These are phyloP conservation scores for Neospermospora avenae DNA, from an alignment of 2,329 filamentous ascomycete species.

Conservation along the genomic window DNA sequence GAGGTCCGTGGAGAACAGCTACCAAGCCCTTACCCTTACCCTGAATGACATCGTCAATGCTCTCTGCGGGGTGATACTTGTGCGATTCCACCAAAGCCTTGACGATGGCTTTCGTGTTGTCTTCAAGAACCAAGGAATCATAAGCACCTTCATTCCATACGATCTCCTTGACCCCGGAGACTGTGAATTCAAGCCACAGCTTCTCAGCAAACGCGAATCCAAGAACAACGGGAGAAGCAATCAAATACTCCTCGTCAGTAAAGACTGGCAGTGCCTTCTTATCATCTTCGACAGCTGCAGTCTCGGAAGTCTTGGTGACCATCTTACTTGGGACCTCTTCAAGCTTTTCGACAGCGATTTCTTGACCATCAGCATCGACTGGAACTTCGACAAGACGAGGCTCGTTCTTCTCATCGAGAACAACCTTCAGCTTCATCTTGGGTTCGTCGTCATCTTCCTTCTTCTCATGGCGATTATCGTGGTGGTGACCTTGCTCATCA, in stretches of 20 bases:
- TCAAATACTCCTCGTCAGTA: slow-evolving; percentile 78
- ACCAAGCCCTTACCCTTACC: slow-evolving; percentile 87
- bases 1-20: slow-evolving; percentile 76
- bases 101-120: slow-evolving; percentile 62
- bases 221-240: slow-evolving; percentile 79
- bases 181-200: slow-evolving; percentile 82
- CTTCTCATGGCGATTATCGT: slow-evolving; percentile 23
- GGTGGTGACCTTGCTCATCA: slow-evolving; percentile 28
- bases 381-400: slow-evolving; percentile 51
- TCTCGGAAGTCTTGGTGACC: slow-evolving; percentile 24
- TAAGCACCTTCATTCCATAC: slow-evolving; percentile 83
- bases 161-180: slow-evolving; percentile 76
- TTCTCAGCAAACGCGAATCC: slow-evolving; percentile 89
- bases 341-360: slow-evolving; percentile 54
- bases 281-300: slow-evolving; percentile 24
- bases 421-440: slow-evolving; percentile 36
- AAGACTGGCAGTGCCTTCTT: slow-evolving; percentile 51
- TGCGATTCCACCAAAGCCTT: slow-evolving; percentile 81
- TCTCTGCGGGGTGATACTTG: slow-evolving; percentile 76
- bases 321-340: slow-evolving; percentile 45
- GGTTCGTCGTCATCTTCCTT: slow-evolving; percentile 31
- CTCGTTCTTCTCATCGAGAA: slow-evolving; percentile 47
- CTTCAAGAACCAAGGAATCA: slow-evolving; percentile 70
- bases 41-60: slow-evolving; percentile 77
- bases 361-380: slow-evolving; percentile 52